Evolutionary conservation across 139 green algal genomes (phyloP), one percentile per base, ranked within the genome.

Genomic region (Haematococcus sp.): DNA sequence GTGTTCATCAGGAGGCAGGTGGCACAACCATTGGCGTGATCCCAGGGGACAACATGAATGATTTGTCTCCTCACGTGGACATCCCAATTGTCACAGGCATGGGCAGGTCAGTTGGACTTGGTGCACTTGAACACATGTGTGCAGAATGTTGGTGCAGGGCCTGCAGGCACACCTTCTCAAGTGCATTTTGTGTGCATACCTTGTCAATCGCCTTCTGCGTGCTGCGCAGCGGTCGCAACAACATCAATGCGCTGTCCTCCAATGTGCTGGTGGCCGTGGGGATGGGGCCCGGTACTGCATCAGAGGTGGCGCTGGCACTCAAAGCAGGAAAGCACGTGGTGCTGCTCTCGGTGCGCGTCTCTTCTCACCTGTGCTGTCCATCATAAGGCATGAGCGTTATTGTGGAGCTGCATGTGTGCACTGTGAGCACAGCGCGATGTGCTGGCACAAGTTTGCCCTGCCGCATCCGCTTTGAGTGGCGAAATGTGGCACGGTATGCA

Each of bases 11-110:
- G 80, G 51, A 33, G 22, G 71, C 75, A 4, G 80, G 80, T 11
- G 75, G 75, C 35, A 69, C 70, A 4, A 85, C 80, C 23, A 76
- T 86, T 16, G 80, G 80, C 20, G 68, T 81, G 22, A 54, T 82
- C 25, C 80, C 80, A 0, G 72, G 71, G 0, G 46, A 51, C 5
- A 55, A 77, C 28, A 13, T 35, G 1, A 20, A 19, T 31, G 75
- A 82, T 15, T 3, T 77, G n/a, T 70, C 60, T 32, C 46, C 66
- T 3, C 70, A 71, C 20, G 61, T 85, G 0, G 80, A 85, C 75
- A 82, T 85, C 25, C 80, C 75, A 58, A 85, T 85, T 51, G 25
- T 85, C 28, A 85, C 80, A 30, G 80, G 80, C 33, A 58, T 85
- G 58, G 79, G 79, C 74, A 74, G 49, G 67, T 73, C 46, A 31